Conservation (phyloP, 1,139 yeast genomes). For the Taiozyma sp. region DNA sequence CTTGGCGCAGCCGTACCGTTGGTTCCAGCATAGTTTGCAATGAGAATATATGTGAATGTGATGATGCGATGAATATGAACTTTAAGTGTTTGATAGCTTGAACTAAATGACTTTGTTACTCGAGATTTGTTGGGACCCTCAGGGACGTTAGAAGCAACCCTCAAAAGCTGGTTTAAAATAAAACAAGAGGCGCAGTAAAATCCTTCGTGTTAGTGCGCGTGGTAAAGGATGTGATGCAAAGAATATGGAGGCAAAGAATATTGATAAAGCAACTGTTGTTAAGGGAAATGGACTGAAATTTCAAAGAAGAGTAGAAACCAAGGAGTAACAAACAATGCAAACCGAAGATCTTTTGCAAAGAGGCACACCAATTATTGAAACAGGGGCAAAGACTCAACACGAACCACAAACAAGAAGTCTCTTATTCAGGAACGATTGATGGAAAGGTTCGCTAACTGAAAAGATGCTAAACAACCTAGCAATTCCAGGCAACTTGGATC, state of each 20-base stretch:
- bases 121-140: neutral
- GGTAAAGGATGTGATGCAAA: neutral
- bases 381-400: neutral
- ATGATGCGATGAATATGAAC: neutral
- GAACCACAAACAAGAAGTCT: neutral
- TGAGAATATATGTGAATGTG: neutral
- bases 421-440: neutral
- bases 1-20: conserved; percentile 63
- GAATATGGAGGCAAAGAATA: neutral
- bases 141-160: neutral
- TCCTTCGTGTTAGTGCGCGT: neutral
- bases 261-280: neutral
- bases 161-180: neutral
- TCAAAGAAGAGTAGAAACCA: neutral
- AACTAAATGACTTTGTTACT: no score
- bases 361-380: neutral
- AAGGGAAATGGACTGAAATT: neutral
- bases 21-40: conserved; percentile 50
- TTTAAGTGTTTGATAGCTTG: neutral
- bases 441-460: neutral
- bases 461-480: neutral
- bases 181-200: neutral
- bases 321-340: neutral
- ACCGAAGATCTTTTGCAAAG: neutral
- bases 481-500: neutral